A percentile compares a stretch with the other conserved stretches of the same genome.
Evolutionary conservation across 2,329 filamentous ascomycete genomes (phyloP).

Genomic region (Phaeoacremonium minimum): DNA sequence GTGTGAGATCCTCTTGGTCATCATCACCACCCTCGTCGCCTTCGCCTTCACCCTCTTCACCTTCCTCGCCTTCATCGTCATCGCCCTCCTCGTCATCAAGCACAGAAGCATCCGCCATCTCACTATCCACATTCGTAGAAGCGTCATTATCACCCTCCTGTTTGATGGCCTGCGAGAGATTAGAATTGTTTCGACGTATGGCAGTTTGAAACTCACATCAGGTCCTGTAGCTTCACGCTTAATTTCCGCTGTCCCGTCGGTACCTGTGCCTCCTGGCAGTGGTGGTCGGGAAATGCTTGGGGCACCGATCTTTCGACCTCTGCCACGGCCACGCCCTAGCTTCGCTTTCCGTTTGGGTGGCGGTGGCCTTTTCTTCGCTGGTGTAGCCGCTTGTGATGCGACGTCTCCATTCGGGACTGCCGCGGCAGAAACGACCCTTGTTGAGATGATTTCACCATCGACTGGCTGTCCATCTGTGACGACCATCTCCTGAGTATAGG

Average conservation of each 20-base stretch:
- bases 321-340: conserved; percentile 59
- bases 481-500: conserved; percentile 79
- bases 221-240: conserved; percentile 30
- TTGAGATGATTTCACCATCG: conserved; percentile 74
- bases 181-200: conserved; percentile 14
- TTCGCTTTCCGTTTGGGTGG: conserved; percentile 79
- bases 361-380: conserved; percentile 59
- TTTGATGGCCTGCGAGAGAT: conserved; percentile 28
- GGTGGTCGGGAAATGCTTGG: no score
- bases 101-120: conserved; percentile 48
- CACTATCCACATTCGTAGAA: conserved; percentile 39
- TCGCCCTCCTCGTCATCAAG: conserved; percentile 43
- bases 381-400: conserved; percentile 35
- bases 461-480: conserved; percentile 74
- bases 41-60: conserved; percentile 42
- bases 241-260: conserved; percentile 30
- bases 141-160: conserved; percentile 37
- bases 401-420: conserved; percentile 54
- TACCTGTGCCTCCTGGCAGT: conserved; percentile 25
- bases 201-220: conserved; percentile 37
- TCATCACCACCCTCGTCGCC: conserved; percentile 31
- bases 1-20: conserved; percentile 13
- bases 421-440: conserved; percentile 50
- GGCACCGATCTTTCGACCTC: conserved; percentile 60
- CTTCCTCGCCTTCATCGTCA: conserved; percentile 42